Base-by-base conservation (phyloP, 306 rosid genomes). In the Vigna nakashimae region DNA sequence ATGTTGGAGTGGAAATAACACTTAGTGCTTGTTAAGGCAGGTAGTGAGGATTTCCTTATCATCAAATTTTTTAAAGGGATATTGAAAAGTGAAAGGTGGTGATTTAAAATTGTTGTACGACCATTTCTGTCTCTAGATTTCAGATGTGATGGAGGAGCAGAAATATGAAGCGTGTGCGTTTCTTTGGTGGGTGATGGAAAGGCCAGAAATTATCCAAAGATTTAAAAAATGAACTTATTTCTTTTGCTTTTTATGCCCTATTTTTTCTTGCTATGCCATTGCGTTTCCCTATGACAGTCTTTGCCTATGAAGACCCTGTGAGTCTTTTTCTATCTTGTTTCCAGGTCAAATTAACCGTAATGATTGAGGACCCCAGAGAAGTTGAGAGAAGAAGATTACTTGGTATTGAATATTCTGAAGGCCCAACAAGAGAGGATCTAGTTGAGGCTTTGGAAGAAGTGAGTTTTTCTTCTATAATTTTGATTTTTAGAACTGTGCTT, bases 331-430 rank as follows among this genome's bases (percentile, higher is more conserved):
- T 74, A 34, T 46, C 49, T 59, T 64, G 46, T 77, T 59, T 65
- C 51, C 65, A 95, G 98, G 96, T 95, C 58, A 95, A 95, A 76
- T 82, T 95, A 51, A 95, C 98, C 59, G 62, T 95, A 56, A 83
- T 86, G 90, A 95, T 95, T 86, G 98, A 95, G 87, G 98, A 95
- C 81, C 97, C 96, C 6, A 80, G 98, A 75, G 98, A 95, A 65
- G 86, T 87, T 62, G 98, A 95, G 88, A 90, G 98, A 76, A 86
- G 86, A 86, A 84, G 92, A 78, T 78, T 95, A 36, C 98, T 95
- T 67, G 98, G 98, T 49, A 89, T 88, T n/a, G 98, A 95, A 81
- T 92, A 92, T 50, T 79, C 84, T 9, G 97, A 95, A 78, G 78
- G 84, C 71, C 98, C 98, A 15, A 82, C 98, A 17, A 86, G 98